Base-by-base conservation (phyloP, 2,329 filamentous ascomycete genomes). In the Aureobasidium sp. region DNA sequence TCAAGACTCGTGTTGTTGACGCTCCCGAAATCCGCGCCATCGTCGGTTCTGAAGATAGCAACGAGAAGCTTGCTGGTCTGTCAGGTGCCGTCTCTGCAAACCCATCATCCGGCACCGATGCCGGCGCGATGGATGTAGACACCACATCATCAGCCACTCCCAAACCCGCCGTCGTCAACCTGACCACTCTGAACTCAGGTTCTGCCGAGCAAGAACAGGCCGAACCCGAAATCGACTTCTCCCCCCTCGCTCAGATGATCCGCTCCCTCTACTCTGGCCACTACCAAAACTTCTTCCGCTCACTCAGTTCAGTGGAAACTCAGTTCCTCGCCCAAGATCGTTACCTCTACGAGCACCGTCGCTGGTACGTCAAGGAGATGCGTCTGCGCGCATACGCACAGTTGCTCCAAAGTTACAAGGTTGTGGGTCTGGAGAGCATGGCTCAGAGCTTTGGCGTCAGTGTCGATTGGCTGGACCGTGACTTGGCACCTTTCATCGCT, bases 291-390 rank as follows among this genome's bases (percentile, higher is more conserved):
- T 98, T 98, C 85, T 99, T 99, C 85, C 87, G 91, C 71, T 93
- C 95, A 7, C 87, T 99, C 33, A 95, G 93, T 27, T 87, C 90
- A 15, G 96, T 98, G 1, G 96, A 99, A 84, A 94, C 97, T 80
- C 91, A 91, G 74, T 99, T 99, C 85, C 86, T 99, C 71, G 94
- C 90, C 71, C 93, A 96, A 78, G 96, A 99, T 77, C 93, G 96
- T 67, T 97, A 98, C 81, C 87, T 99, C 66, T 92, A 94, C 76
- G 96, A 99, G 85, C 96, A 99, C 84, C 93, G 93, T 79, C 91
- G 90, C 75, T 99, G 96, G 95, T 98, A 96, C 79, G 95, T 99
- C 73, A 92, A 96, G 60, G 96, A 99, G 86, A 99, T 99, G 96
- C 91, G 96, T 66, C 88, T 98, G 71, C 91, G 95, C 67, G 95